These are phyloP conservation scores for Canariomyces notabilis DNA, from an alignment of 2,329 filamentous ascomycete genomes.

Conservation along the genomic window DNA sequence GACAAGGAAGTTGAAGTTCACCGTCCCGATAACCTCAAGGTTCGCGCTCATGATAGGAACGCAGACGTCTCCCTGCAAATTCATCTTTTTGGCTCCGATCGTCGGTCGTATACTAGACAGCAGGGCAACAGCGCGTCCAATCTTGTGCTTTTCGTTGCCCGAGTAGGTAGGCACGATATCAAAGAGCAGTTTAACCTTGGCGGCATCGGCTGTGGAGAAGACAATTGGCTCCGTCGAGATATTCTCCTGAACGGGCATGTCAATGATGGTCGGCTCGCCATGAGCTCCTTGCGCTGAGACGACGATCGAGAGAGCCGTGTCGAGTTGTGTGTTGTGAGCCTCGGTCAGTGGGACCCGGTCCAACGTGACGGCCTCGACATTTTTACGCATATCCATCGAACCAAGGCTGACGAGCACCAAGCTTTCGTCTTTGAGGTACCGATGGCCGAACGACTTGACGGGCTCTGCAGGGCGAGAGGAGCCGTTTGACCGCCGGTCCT, in stretches of 20 bases:
- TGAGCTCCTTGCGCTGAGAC: constrained; percentile 79
- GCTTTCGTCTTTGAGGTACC: constrained; percentile 83
- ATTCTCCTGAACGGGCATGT: constrained; percentile 89
- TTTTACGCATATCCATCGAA: constrained; percentile 88
- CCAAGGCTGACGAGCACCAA: constrained; percentile 90
- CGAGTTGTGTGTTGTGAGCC: constrained; percentile 87
- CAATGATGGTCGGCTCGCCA: constrained; percentile 83
- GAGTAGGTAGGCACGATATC: constrained; percentile 95
- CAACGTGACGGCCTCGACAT: constrained; percentile 72
- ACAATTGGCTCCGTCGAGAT: constrained; percentile 90
- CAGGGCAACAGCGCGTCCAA: constrained; percentile 84
- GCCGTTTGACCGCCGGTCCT: constrained; percentile 51
- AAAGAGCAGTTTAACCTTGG: constrained; percentile 83
- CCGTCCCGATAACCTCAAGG: constrained; percentile 84
- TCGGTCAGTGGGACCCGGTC: constrained; percentile 83
- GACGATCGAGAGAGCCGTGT: constrained; percentile 88
- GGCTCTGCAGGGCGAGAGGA: constrained; percentile 60
- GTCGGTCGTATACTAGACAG: constrained; percentile 80
- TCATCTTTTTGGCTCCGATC: constrained; percentile 81
- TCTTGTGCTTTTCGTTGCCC: constrained; percentile 79
- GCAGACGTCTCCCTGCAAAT: constrained; percentile 83
- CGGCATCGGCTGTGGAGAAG: constrained; percentile 73
- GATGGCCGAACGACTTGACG: constrained; percentile 92
- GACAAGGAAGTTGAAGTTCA: constrained; percentile 95
- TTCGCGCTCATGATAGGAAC: constrained; percentile 83